Evolutionary conservation across 169 alveolate species (phyloP).

Genomic region (Cryptosporidium andersoni): DNA sequence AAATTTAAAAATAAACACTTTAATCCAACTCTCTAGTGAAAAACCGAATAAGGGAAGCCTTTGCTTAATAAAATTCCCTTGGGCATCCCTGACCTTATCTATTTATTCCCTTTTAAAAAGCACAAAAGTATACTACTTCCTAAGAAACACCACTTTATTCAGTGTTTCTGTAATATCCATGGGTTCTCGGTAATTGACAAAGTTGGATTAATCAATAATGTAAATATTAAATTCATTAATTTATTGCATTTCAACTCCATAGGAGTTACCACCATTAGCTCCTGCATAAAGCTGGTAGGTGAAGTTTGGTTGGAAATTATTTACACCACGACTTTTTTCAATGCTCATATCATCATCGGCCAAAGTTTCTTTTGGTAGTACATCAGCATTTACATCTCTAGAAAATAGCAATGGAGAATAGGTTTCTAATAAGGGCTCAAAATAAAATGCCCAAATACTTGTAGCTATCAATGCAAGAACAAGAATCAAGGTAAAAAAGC

Average conservation of each 20-base stretch:
- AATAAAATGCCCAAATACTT: conserved; percentile 56
- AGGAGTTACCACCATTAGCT: conserved; percentile 36
- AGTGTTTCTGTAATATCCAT: no score
- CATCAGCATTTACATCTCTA: conserved; percentile 60
- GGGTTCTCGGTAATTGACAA: not conserved
- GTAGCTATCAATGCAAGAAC: conserved; percentile 43
- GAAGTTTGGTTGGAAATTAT: conserved; percentile 52
- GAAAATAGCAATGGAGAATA: conserved; percentile 43
- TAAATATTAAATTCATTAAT: not conserved
- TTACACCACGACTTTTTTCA: conserved; percentile 32
- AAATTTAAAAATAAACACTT: no score
- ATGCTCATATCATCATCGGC: conserved; percentile 41
- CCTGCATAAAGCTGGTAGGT: conserved; percentile 66
- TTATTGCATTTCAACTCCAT: conserved; percentile 50
- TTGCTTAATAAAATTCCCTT: no score
- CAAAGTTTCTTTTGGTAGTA: conserved; percentile 56
- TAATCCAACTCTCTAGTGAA: no score
- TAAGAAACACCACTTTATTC: no score
- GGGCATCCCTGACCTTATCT: no score
- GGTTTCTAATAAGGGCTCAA: conserved; percentile 40
- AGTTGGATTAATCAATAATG: not conserved
- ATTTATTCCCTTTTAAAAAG: no score
- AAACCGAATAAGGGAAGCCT: no score
- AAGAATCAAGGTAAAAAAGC: conserved; percentile 40
- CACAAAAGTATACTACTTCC: no score